Percentiles rank a stretch among this genome's conserved stretches.
Conservation (phyloP, 192 early-diverging fungal species). For the Backusella westeae region DNA sequence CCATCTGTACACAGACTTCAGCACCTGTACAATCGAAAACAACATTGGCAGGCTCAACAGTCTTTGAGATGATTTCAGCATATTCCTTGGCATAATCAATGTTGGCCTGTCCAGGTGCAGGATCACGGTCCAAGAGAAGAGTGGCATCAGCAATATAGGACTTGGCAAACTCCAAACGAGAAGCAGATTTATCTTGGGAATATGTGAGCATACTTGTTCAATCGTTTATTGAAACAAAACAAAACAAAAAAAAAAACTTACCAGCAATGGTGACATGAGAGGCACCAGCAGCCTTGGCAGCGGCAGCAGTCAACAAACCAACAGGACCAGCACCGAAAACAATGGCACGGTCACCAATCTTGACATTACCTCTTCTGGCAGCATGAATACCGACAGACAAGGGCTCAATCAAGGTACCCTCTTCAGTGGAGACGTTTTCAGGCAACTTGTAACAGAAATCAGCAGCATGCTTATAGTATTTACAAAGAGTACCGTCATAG, state of each 20-base stretch:
- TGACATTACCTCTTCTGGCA: constrained; percentile 29
- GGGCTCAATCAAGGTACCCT: constrained; percentile 45
- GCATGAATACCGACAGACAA: constrained; percentile 44
- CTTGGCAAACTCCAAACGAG: constrained; percentile 41
- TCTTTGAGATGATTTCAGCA: constrained; percentile 15
- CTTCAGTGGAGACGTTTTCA: constrained; percentile 37
- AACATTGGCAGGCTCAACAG: constrained; percentile 31
- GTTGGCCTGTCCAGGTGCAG: constrained; percentile 26
- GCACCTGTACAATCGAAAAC: constrained; percentile 43
- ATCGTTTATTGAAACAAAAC: not conserved
- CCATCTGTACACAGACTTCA: constrained; percentile 42
- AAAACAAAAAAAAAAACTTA: not conserved
- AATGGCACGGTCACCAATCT: constrained; percentile 35
- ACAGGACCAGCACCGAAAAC: constrained; percentile 50
- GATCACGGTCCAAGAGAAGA: constrained; percentile 15
- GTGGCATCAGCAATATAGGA: constrained; percentile 33
- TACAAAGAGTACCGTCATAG: constrained; percentile 42
- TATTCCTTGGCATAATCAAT: constrained; percentile 31
- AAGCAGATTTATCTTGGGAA: constrained; percentile 24
- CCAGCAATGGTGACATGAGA: constrained; percentile 37
- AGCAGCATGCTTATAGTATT: constrained; percentile 41
- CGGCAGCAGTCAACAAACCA: constrained; percentile 39
- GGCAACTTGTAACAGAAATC: constrained; percentile 47
- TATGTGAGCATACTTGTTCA: not conserved
- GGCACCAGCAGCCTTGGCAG: constrained; percentile 44